Evolutionary conservation across 257 asterid genomes (phyloP), one percentile per base, ranked within the genome.

Genomic region (Solanum chilense): DNA sequence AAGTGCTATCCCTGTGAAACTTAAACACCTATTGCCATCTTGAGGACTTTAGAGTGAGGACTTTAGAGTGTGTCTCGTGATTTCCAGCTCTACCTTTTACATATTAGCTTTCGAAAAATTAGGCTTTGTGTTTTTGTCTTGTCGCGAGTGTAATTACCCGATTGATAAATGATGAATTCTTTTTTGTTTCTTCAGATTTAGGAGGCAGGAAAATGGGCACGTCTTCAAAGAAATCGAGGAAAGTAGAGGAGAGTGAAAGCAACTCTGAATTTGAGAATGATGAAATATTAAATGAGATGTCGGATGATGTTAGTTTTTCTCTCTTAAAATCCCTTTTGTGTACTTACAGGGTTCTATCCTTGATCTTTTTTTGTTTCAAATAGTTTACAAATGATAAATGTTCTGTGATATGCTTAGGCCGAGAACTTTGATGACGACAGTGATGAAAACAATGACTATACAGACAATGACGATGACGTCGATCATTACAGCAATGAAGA

Each of bases 221-320:
- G 70, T 66, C 87, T 87, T 62, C 62, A 52, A 94, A 92, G 89
- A 44, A n/a, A 74, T 52, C 77, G 3, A 87, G 45, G 39, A 35
- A 90, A 90, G 88, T 87, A 83, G 70, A 90, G 83, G 77, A 92
- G 74, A 91, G 91, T 76, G 95, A 92, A 82, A 91, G 91, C 68
- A 95, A 88, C 56, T 86, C 91, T 45, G 96, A 94, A 86, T 84
- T 90, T 27, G 91, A 88, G 76, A 84, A 83, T 47, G 89, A 92
- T 56, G 85, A 88, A 41, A 78, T 88, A 88, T 90, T 87, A 12
- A 88, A 89, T 86, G 86, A 29, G 80, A 73, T 71, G 85, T 52
- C 86, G 35, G 84, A 86, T 78, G 87, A 88, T 85, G 98, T 92
- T 85, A 88, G 94, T 85, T 77, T 37, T 66, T 74, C 76, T 89